phyloP scores from a whole-genome alignment of 2,329 filamentous ascomycete genomes.

The Lasiodiplodia sp. region DNA sequence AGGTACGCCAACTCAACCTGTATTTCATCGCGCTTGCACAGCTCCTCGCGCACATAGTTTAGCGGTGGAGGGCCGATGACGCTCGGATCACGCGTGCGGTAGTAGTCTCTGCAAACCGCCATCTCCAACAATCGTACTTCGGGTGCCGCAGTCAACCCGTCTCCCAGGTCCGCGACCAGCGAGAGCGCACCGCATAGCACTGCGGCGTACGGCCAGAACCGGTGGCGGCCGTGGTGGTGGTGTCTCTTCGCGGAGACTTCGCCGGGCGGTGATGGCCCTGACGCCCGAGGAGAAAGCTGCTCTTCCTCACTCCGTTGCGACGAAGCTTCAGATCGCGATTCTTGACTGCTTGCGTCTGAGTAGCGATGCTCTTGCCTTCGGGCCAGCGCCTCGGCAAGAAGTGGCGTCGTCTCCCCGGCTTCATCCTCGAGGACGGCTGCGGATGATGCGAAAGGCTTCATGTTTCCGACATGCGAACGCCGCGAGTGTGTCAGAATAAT shows the following conservation, averaged over 20 bases:
- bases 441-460: conserved; percentile 1
- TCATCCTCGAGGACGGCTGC: conserved; percentile 6
- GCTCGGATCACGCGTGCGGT: conserved; percentile 3
- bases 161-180: conserved; percentile 25
- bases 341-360: neutral
- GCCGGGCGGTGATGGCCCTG: too few species aligned
- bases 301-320: neutral
- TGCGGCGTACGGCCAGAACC: conserved; percentile 6
- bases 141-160: conserved; percentile 22
- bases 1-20: conserved; percentile 27
- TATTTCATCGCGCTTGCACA: conserved; percentile 23
- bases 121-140: conserved; percentile 28
- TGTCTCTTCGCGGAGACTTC: neutral
- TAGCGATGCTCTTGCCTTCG: neutral
- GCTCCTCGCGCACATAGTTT: conserved; percentile 18
- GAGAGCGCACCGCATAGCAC: conserved; percentile 19
- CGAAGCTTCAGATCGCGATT: neutral
- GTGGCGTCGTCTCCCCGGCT: conserved; percentile 6
- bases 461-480: neutral
- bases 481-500: neutral
- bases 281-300: too few species aligned
- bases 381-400: neutral
- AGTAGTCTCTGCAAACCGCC: conserved; percentile 26
- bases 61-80: conserved; percentile 22
- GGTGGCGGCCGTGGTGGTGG: neutral